Base-by-base conservation (phyloP, 768 basidiomycete species). In the Rubroboletus satanas region DNA sequence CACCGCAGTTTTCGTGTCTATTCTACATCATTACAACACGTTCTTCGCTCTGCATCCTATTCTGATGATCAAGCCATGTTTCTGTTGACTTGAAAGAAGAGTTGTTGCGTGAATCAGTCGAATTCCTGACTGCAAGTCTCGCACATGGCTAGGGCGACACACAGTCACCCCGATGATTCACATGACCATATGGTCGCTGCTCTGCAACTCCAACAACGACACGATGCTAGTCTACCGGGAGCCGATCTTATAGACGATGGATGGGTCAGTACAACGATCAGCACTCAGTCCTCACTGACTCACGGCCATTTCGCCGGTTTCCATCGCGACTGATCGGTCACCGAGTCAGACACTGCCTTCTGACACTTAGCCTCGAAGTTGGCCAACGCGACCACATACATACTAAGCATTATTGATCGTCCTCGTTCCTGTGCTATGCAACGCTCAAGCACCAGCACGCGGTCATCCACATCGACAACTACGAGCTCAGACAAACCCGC, bases 401-500 rank as follows among this genome's bases (percentile, higher is more conserved):
- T 26, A 26, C 23, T 26, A 26, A 21, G 39, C 11, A 41, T 38
- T 11, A 29, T 44, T 38, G 38, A 33, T 23, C 26, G 17, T 51
- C 43, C 15, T 52, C 21, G 32, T 33, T 6, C 21, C 39, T 36
- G 53, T 49, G 51, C 28, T 28, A 70, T 70, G 68, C 70, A 70
- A 47, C 70, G 70, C 53, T 62, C 68, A 23, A 69, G 66, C 48
- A 69, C 59, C 36, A 67, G 60, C 60, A 72, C 66, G 47, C 62
- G 64, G 45, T 52, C 68, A 42, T 68, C 63, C 21, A 52, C 61
- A 33, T 59, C 66, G 17, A 50, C 65, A 31, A 32, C 60, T 17
- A 46, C 60, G 49, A 69, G 52, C 51, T 54, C 73, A 14, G 65
- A 66, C 33, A 79, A 79, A 62, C 74, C 75, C 12, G 66, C 74